Conservation (phyloP, 768 basidiomycete genomes). For the Suillus tomentosus region DNA sequence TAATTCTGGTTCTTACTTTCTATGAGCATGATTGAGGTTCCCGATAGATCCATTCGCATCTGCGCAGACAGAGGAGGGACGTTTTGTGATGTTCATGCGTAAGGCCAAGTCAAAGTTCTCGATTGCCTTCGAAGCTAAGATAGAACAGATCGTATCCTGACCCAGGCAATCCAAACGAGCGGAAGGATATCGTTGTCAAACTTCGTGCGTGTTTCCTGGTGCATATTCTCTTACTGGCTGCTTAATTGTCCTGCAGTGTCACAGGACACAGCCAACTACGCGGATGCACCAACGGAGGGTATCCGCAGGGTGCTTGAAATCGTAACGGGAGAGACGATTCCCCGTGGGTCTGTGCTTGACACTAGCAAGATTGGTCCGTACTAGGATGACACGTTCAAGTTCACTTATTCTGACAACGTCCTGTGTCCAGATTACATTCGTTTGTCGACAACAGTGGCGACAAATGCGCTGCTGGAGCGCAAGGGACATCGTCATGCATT, state of each 20-base stretch:
- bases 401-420: neutral
- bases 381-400: neutral
- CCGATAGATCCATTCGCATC: constrained; percentile 79
- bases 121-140: neutral
- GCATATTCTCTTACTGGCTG: neutral
- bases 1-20: neutral
- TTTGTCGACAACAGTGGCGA: constrained; percentile 92
- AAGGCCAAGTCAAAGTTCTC: constrained; percentile 26
- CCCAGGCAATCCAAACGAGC: constrained; percentile 55
- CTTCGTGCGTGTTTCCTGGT: constrained; percentile 53
- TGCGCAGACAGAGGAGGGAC: constrained; percentile 92
- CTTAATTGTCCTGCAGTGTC: constrained; percentile 56
- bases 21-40: constrained; percentile 38
- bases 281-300: constrained; percentile 93
- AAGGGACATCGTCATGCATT: constrained; percentile 92
- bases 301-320: constrained; percentile 84
- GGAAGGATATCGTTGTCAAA: constrained; percentile 88
- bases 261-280: constrained; percentile 85
- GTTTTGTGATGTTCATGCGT: constrained; percentile 90
- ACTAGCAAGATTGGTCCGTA: constrained; percentile 77
- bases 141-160: constrained; percentile 69
- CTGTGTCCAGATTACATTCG: constrained; percentile 75
- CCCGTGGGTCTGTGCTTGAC: constrained; percentile 63
- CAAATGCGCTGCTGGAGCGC: constrained; percentile 92
- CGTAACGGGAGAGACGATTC: constrained; percentile 67